Evolutionary conservation across 768 basidiomycete species (phyloP), one percentile per base, ranked within the genome.

Genomic region (Mycena metata): DNA sequence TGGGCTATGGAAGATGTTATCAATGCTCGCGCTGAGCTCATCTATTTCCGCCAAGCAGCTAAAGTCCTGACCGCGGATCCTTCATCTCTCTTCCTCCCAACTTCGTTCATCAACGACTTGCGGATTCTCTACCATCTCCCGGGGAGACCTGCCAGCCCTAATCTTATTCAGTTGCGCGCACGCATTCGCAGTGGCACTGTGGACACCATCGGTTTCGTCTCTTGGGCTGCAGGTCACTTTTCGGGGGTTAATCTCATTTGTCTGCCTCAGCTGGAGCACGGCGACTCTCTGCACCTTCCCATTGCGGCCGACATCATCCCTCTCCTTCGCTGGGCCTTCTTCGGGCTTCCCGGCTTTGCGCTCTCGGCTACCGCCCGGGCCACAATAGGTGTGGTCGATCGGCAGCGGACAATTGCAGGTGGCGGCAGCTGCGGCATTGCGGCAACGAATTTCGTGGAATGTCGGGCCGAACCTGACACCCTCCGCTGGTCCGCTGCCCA

Each of bases 1-100:
- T 60, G 60, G 60, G 46, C 36, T 4, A 35, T 43, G 30, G 60
- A 60, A 42, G 60, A 60, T 30, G 49, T 60, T 50, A 30, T 60
- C 12, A 60, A 60, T 41, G 60, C 60, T 8, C 60, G 60, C 2
- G 49, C 26, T 3, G 60, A 60, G 39, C n/a, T 49, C 12, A 23
- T 21, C 6, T 60, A 60, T 24, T 60, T 60, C n/a, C 60, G 46
- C 7, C 35, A 47, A 5, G 57, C 57, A 19, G 57, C 42, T 2
- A 45, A 5, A n/a, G 11, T n/a, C 4, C 21, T 47, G 26, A 33
- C 33, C 17, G 19, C 5, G 7, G 58, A 43, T 3, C 56, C 56
- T 7, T 43, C 56, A 23, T 58, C 45, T 8, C 24, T 58, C 4
- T 58, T 58, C 23, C n/a, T 58, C 15, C 56, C 56, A 3, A 58